These are phyloP conservation scores for Breviolum minutum DNA, from an alignment of 73 alveolate genomes.

Conservation along the genomic window DNA sequence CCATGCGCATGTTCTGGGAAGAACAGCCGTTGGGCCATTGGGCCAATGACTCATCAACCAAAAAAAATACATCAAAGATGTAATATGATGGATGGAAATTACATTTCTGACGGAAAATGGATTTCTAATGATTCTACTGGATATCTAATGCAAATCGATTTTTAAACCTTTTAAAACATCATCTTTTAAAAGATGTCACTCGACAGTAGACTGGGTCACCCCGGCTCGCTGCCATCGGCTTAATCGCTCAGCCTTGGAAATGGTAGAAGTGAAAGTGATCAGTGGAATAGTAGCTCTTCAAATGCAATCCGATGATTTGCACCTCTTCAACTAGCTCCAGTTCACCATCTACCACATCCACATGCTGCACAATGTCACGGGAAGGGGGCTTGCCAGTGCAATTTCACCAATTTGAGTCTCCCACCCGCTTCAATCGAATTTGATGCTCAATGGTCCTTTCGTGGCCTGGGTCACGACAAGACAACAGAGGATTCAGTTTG, in stretches of 20 bases:
- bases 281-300: no score
- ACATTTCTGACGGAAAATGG: not conserved
- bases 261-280: not conserved
- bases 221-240: slow-evolving; percentile 82
- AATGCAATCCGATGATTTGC: no score
- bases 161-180: no score
- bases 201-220: not conserved
- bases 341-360: no score
- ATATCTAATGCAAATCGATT: not conserved
- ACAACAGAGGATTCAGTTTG: not conserved
- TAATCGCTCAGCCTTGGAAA: slow-evolving; percentile 59
- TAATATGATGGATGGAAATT: no score
- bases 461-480: slow-evolving; percentile 33
- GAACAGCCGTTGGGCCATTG: not conserved
- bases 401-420: not conserved
- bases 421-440: slow-evolving; percentile 58
- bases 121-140: not conserved
- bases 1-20: slow-evolving; percentile 80
- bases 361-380: no score
- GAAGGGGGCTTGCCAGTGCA: not conserved
- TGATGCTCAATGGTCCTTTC: slow-evolving; percentile 71
- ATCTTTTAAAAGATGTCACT: not conserved
- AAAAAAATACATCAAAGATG: not conserved
- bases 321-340: no score
- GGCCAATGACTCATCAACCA: not conserved